Evolutionary conservation across 2,329 filamentous ascomycete species (phyloP).

Genomic region (Ceratocystis colombiana): DNA sequence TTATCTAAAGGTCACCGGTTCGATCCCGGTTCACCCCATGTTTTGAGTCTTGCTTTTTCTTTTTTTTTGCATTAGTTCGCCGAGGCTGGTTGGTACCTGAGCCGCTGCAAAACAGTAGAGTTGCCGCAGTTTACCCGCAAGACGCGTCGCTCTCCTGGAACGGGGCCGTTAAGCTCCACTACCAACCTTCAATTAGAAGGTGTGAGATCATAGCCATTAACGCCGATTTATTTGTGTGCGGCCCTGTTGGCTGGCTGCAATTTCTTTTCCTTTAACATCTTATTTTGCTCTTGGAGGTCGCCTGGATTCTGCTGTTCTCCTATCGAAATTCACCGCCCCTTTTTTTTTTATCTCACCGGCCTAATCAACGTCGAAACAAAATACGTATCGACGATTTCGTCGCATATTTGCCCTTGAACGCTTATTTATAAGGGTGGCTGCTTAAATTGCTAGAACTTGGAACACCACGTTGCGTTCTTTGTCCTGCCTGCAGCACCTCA

Average conservation of each 20-base stretch:
- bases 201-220: conserved; percentile 10
- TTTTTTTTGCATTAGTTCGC: background rate
- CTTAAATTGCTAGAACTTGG: background rate
- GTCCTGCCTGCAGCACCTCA: background rate
- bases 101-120: background rate
- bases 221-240: background rate
- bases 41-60: background rate
- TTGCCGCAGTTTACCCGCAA: conserved; percentile 1
- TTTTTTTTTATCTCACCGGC: background rate
- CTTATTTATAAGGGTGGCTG: background rate
- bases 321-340: background rate
- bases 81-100: background rate
- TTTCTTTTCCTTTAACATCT: background rate
- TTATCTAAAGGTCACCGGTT: conserved; percentile 26
- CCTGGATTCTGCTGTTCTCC: background rate
- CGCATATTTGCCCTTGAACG: background rate
- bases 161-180: background rate
- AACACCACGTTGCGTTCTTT: background rate
- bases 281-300: background rate
- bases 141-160: background rate
- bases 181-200: conserved; percentile 14
- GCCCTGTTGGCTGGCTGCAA: background rate
- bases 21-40: conserved; percentile 24
- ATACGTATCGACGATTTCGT: background rate
- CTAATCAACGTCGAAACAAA: background rate